Conservation (phyloP, 2,329 filamentous ascomycete species). For the Aspergillus flavus region DNA sequence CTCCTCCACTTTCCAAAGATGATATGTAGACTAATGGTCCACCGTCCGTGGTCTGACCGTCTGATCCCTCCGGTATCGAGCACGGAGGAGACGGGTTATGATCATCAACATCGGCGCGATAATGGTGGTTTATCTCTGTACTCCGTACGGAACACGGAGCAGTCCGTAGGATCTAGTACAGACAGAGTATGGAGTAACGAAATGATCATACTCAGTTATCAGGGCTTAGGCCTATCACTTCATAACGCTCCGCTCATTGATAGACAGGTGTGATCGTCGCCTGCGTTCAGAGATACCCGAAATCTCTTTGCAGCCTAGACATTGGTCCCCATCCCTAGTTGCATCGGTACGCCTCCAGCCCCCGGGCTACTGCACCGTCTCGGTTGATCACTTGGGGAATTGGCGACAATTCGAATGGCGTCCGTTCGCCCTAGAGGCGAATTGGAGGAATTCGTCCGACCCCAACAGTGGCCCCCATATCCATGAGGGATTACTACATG, state of each 20-base stretch:
- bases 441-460: constrained; percentile 5
- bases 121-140: not conserved
- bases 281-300: not conserved
- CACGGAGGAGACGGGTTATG: constrained; percentile 5
- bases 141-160: constrained; percentile 1
- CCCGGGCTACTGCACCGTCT: constrained; percentile 1
- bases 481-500: not conserved
- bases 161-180: not conserved
- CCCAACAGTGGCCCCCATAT: constrained; percentile 4
- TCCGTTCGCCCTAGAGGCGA: constrained; percentile 1
- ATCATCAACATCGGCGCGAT: not conserved
- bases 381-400: not conserved
- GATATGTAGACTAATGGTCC: constrained; percentile 9
- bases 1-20: constrained; percentile 21
- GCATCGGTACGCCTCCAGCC: constrained; percentile 9
- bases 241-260: not conserved
- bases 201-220: not conserved
- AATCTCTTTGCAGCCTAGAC: not conserved
- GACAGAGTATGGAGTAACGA: not conserved
- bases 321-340: not conserved
- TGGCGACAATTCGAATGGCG: not conserved
- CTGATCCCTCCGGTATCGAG: constrained; percentile 6
- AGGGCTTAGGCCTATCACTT: not conserved
- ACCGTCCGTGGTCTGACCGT: constrained; percentile 16
- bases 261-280: not conserved